phyloP scores from a whole-genome alignment of 2,329 filamentous ascomycete species.

The Penicillium occitanis region DNA sequence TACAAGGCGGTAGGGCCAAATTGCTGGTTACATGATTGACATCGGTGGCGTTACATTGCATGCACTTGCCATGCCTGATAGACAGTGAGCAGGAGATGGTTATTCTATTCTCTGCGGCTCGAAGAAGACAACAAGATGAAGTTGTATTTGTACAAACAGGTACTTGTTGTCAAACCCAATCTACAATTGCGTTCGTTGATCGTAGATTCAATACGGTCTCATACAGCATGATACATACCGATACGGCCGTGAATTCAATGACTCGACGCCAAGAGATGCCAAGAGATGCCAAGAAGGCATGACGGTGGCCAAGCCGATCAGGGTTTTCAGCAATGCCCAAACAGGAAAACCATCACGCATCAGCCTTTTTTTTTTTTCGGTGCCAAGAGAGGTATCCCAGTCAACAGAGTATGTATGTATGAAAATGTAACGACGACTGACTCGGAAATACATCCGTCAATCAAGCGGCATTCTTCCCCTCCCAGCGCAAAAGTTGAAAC shows the following conservation, averaged over 20 bases:
- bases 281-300: neutral
- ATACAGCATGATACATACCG: conserved; percentile 1
- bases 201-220: neutral
- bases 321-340: neutral
- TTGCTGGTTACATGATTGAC: neutral
- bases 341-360: neutral
- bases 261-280: neutral
- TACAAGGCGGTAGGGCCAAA: neutral
- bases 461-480: neutral
- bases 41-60: neutral
- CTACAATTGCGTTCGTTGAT: neutral
- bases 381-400: neutral
- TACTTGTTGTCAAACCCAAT: neutral
- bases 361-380: neutral
- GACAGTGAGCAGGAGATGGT: neutral
- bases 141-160: neutral
- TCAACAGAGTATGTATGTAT: neutral
- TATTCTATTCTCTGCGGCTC: neutral
- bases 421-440: neutral
- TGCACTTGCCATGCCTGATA: neutral
- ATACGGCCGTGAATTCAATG: neutral
- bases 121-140: neutral
- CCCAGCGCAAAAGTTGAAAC: neutral
- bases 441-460: neutral
- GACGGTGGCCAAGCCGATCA: neutral